Base-by-base conservation (phyloP, 345 rosid species). In the Pelargonium nanum region DNA sequence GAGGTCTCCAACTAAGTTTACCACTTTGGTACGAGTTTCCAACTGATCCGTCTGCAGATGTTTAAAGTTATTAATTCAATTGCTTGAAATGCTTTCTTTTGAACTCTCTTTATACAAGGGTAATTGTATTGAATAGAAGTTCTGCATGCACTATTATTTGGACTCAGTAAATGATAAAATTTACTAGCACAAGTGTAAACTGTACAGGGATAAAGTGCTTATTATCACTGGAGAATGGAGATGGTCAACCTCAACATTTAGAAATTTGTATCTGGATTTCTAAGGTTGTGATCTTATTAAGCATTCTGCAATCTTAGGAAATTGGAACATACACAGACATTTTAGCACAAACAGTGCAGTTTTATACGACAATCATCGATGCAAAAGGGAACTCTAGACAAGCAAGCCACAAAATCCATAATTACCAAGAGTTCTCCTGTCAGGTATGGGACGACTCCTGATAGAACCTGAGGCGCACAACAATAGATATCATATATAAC, bases 381-480 rank as follows among this genome's bases (percentile, higher is more conserved):
- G 25, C 63, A 72, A 1, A 48, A 22, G 64, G 54, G 53, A 16
- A 22, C 56, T 22, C 68, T 61, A 13, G 32, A 62, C 52, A 40
- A 40, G 48, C 48, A 40, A 40, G 15, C 48, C 9, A 40, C 48
- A 9, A 40, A 40, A 40, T 40, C 48, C 17, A 40, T 12, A 53
- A 61, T 75, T 92, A 93, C 99, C 99, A 93, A 76, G 56, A 93
- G 81, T 78, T 93, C 99, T 66, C 99, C 99, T 19, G 85, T 86
- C 70, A 93, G 89, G 75, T 89, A 84, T 13, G 97, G 92, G 61
- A 87, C 78, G 59, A 84, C 94, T 74, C 88, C 97, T 5, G 96
- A 70, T 64, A 93, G 78, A 56, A 85, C 73, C 71, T 89, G 91
- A 68, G 97, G 96, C 64, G 96, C 95, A 75, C 96, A 87, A 60